A percentile compares a stretch with the other conserved stretches of the same genome.
Conservation (phyloP, 2,329 filamentous ascomycete species). For the Hypoxylon sp. region DNA sequence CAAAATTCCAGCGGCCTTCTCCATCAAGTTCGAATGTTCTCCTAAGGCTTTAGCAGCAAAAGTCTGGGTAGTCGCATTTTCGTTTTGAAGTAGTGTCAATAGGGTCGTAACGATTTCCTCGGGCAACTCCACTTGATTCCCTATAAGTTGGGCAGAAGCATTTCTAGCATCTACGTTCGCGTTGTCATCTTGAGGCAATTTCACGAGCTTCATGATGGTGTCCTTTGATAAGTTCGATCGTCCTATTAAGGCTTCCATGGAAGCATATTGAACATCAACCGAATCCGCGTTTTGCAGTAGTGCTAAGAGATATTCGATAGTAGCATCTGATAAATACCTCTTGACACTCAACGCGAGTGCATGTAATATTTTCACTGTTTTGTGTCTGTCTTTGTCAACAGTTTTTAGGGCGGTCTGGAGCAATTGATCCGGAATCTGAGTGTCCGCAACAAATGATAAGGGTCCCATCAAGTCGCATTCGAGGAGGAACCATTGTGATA, state of each 20-base stretch:
- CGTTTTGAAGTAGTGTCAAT: too few relatives aligned
- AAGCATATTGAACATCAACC: neutral
- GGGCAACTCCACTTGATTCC: too few relatives aligned
- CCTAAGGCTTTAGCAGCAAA: neutral
- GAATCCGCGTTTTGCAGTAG: neutral
- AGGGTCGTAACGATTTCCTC: too few relatives aligned
- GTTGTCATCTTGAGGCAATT: too few relatives aligned
- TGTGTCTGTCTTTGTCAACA: neutral
- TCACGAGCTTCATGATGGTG: too few relatives aligned
- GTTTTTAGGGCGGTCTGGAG: neutral
- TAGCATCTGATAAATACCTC: neutral
- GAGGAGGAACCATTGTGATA: slow-evolving; percentile 4
- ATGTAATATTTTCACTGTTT: too few relatives aligned
- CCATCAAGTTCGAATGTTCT: neutral
- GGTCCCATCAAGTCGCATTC: neutral
- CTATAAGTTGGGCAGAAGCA: too few relatives aligned
- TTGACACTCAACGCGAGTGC: neutral
- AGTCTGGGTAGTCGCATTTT: too few relatives aligned
- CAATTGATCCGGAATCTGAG: neutral
- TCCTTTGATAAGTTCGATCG: neutral
- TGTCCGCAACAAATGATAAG: neutral
- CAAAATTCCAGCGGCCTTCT: too few relatives aligned
- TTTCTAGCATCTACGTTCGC: too few relatives aligned
- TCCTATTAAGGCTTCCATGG: neutral
- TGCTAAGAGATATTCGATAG: neutral